Evolutionary conservation across 257 asterid species (phyloP).

Genomic region (Lavandula angustifolia): DNA sequence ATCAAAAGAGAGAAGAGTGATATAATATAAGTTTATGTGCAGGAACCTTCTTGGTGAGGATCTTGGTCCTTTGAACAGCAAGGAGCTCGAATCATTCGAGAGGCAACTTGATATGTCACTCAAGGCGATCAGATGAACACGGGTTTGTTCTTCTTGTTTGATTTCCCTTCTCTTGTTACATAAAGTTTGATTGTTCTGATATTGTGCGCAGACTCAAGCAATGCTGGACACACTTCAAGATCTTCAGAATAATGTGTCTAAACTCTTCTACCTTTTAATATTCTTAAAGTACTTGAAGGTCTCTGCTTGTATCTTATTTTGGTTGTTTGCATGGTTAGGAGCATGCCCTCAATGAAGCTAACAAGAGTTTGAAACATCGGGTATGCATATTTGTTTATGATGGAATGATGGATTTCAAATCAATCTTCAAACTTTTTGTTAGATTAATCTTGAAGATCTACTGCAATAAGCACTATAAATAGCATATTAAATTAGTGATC

Average conservation of each 20-base stretch:
- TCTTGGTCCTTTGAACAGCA: constrained; percentile 92
- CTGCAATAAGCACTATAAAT: too few species aligned
- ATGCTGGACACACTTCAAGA: constrained; percentile 96
- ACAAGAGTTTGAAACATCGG: constrained; percentile 83
- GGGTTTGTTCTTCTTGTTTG: constrained; percentile 41
- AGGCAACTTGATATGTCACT: constrained; percentile 92
- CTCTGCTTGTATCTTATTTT: constrained; percentile 10
- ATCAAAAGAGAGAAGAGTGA: too few species aligned
- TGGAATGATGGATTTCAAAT: background rate
- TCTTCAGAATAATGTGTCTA: constrained; percentile 78
- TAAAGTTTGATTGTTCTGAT: background rate
- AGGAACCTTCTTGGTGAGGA: constrained; percentile 98
- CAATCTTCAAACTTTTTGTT: background rate
- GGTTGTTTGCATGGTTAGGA: constrained; percentile 51
- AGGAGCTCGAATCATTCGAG: constrained; percentile 94
- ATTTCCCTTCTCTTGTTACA: background rate
- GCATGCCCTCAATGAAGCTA: constrained; percentile 91
- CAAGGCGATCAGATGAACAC: constrained; percentile 90
- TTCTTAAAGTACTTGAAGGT: background rate
- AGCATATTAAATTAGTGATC: too few species aligned
- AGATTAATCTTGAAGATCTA: too few species aligned
- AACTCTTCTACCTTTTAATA: background rate
- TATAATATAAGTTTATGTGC: background rate
- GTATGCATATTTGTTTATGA: constrained; percentile 41
- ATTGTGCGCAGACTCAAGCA: constrained; percentile 68